Conservation (phyloP, 352 stramenopile genomes). For the Aphanomyces cochlioides region DNA sequence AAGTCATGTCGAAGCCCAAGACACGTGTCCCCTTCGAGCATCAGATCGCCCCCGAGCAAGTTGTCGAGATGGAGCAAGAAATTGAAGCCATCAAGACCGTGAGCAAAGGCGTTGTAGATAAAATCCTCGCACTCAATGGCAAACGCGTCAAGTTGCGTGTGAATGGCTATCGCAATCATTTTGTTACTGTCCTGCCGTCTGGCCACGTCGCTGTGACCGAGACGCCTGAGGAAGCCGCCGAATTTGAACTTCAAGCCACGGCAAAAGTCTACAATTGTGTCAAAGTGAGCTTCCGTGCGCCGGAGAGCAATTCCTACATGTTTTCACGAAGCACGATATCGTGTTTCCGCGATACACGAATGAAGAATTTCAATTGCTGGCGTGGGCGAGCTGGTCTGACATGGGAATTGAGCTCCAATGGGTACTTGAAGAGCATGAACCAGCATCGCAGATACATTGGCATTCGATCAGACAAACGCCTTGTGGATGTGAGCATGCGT, state of each 20-base stretch:
- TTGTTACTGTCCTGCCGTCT: slow-evolving; percentile 49
- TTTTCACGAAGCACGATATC: slow-evolving; percentile 80
- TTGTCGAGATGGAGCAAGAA: slow-evolving; percentile 61
- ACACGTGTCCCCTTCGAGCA: slow-evolving; percentile 79
- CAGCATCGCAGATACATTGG: slow-evolving; percentile 83
- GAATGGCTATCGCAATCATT: slow-evolving; percentile 50
- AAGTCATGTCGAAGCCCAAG: slow-evolving; percentile 67
- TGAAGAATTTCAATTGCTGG: slow-evolving; percentile 59
- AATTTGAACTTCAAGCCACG: slow-evolving; percentile 72
- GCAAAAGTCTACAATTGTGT: slow-evolving; percentile 84
- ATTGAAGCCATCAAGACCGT: slow-evolving; percentile 74
- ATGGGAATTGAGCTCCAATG: slow-evolving; percentile 79
- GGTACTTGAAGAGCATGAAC: slow-evolving; percentile 85
- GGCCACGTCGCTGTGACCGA: slow-evolving; percentile 55
- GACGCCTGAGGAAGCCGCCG: slow-evolving; percentile 44
- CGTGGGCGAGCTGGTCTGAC: slow-evolving; percentile 65
- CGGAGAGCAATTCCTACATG: slow-evolving; percentile 67
- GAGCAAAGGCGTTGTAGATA: slow-evolving; percentile 60
- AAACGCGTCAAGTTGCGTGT: slow-evolving; percentile 63
- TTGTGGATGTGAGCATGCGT: slow-evolving; percentile 83
- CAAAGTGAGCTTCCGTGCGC: slow-evolving; percentile 77
- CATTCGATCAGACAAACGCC: slow-evolving; percentile 58
- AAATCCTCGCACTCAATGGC: slow-evolving; percentile 58
- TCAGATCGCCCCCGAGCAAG: slow-evolving; percentile 63
- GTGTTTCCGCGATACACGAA: slow-evolving; percentile 78